These are phyloP conservation scores for Penicillium simplicissimum DNA, from an alignment of 495 filamentous ascomycete genomes.

Conservation along the genomic window DNA sequence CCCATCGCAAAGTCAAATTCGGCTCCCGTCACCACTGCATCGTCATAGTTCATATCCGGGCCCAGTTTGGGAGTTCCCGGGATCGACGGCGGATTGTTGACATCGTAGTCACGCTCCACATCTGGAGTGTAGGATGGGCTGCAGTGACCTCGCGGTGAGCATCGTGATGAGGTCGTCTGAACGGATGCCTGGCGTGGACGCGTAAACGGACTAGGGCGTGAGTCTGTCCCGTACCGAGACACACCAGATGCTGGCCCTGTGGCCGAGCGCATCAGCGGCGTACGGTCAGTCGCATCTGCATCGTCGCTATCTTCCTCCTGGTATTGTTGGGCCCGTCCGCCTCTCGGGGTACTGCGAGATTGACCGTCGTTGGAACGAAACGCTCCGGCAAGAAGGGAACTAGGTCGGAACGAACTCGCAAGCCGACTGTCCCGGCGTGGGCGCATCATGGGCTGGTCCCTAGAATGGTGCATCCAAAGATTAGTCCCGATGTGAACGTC, in stretches of 20 bases:
- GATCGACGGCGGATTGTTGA: slow-evolving; percentile 96
- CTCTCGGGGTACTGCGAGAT: slow-evolving; percentile 35
- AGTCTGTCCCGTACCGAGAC: slow-evolving; percentile 44
- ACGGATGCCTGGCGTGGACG: slow-evolving; percentile 33
- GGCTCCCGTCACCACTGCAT: slow-evolving; percentile 66
- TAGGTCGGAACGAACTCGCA: slow-evolving; percentile 49
- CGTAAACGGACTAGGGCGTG: slow-evolving; percentile 30
- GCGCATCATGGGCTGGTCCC: slow-evolving; percentile 70
- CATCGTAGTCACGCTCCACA: slow-evolving; percentile 62
- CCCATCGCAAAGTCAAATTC: slow-evolving; percentile 44
- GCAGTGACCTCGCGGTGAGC: slow-evolving; percentile 34
- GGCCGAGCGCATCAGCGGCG: slow-evolving; percentile 39
- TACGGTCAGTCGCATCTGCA: slow-evolving; percentile 39
- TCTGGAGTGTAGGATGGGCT: slow-evolving; percentile 31
- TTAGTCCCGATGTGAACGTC: not conserved
- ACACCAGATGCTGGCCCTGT: slow-evolving; percentile 28
- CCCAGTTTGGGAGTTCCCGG: slow-evolving; percentile 71
- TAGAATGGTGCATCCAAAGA: slow-evolving; percentile 25
- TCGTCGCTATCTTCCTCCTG: slow-evolving; percentile 56
- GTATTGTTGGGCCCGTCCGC: slow-evolving; percentile 26
- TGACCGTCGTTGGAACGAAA: slow-evolving; percentile 25
- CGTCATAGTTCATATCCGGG: slow-evolving; percentile 68
- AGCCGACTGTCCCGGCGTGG: slow-evolving; percentile 63
- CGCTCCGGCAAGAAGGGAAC: slow-evolving; percentile 32
- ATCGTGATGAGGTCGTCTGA: slow-evolving; percentile 35